phyloP scores from a whole-genome alignment of 345 rosid genomes.

The Geranium rotundifolium region DNA sequence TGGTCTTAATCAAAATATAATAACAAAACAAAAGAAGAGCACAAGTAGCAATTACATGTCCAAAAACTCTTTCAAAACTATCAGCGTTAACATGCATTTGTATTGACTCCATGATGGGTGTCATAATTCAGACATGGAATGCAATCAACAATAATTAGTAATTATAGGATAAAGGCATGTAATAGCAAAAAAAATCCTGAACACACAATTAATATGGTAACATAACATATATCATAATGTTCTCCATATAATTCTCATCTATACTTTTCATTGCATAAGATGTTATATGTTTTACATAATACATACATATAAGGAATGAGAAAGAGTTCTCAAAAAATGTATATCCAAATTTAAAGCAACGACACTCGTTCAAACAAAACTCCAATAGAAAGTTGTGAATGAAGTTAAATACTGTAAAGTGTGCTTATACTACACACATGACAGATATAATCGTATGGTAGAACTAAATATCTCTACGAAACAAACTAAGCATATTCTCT shows the following conservation, averaged over 20 bases:
- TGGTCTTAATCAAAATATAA: no score
- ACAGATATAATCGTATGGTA: no score
- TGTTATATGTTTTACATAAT: conserved; percentile 63
- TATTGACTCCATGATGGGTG: conserved; percentile 73
- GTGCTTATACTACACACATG: no score
- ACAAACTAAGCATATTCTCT: no score
- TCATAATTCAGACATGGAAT: conserved; percentile 1
- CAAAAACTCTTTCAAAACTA: conserved; percentile 61
- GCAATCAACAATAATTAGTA: not conserved
- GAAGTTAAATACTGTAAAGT: no score
- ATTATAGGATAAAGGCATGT: not conserved
- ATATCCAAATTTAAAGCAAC: not conserved
- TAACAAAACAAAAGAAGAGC: not conserved
- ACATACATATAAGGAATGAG: conserved; percentile 3
- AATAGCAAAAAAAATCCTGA: not conserved
- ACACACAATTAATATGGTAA: not conserved
- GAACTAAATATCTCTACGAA: no score
- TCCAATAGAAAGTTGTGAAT: not conserved
- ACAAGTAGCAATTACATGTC: conserved; percentile 37
- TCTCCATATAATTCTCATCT: conserved; percentile 76
- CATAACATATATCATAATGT: conserved; percentile 15
- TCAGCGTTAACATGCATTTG: conserved; percentile 68
- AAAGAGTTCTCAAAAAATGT: not conserved
- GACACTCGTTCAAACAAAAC: no score
- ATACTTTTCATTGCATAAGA: conserved; percentile 73